Evolutionary conservation across 768 basidiomycete genomes (phyloP).

Genomic region (Boletus coccyginus): DNA sequence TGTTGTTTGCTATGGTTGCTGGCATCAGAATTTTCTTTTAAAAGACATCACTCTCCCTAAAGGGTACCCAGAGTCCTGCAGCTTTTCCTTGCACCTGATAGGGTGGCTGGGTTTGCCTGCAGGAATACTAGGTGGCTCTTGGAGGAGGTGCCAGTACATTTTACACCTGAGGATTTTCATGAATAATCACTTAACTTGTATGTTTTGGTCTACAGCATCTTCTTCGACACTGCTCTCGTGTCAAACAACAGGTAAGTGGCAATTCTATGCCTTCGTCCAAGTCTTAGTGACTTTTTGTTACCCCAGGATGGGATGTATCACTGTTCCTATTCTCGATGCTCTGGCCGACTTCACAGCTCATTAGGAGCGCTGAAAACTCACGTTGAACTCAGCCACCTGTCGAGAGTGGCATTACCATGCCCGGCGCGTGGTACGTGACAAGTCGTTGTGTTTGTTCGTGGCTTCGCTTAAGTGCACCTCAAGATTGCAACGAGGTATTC

Average conservation of each 20-base stretch:
- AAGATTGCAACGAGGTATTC: conserved; percentile 26
- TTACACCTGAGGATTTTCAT: not conserved
- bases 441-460: not conserved
- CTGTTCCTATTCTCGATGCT: conserved; percentile 25
- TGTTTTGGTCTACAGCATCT: conserved; percentile 21
- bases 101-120: conserved; percentile 12
- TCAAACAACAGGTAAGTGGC: conserved; percentile 11
- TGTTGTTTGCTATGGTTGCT: conserved; percentile 6
- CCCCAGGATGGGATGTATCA: conserved; percentile 26
- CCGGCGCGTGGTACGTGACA: conserved; percentile 23
- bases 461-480: conserved; percentile 5
- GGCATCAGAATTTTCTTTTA: not conserved
- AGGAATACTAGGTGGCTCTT: conserved; percentile 22
- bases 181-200: conserved; percentile 7
- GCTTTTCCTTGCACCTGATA: conserved; percentile 6
- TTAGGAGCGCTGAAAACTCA: conserved; percentile 20
- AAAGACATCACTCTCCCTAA: not conserved
- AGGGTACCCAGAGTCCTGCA: conserved; percentile 12
- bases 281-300: not conserved
- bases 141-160: conserved; percentile 3
- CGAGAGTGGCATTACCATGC: conserved; percentile 26
- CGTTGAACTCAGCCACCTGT: conserved; percentile 31
- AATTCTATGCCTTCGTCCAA: not conserved
- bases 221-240: conserved; percentile 22
- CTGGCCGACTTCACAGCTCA: conserved; percentile 26